These are phyloP conservation scores for Candida krabiensis DNA, from an alignment of 805 yeast genomes.

Conservation along the genomic window DNA sequence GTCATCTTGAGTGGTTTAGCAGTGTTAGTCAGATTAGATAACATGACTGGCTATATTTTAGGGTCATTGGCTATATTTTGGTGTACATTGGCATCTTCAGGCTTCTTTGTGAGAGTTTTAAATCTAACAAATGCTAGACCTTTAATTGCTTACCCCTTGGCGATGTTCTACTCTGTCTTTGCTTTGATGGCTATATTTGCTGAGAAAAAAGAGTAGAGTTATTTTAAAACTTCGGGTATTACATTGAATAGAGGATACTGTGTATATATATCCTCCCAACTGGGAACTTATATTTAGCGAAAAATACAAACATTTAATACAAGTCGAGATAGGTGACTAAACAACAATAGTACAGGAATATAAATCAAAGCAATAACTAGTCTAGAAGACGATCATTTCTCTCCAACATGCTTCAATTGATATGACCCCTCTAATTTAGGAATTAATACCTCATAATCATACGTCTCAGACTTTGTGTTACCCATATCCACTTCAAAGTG, in stretches of 20 bases:
- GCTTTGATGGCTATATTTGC: slow-evolving; percentile 91
- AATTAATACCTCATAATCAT: slow-evolving; percentile 66
- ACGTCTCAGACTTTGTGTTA: slow-evolving; percentile 50
- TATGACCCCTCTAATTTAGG: slow-evolving; percentile 42
- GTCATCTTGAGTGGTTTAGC: slow-evolving; percentile 75
- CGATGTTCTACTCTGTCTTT: slow-evolving; percentile 88
- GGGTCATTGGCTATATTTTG: slow-evolving; percentile 72
- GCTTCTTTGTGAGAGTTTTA: slow-evolving; percentile 84
- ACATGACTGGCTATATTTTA: slow-evolving; percentile 66
- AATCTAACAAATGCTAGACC: slow-evolving; percentile 83
- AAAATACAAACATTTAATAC: too few species aligned
- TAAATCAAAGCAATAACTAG: too few species aligned
- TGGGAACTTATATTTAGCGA: too few species aligned
- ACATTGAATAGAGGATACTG: slow-evolving; percentile 9
- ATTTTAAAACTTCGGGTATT: not conserved
- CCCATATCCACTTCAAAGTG: slow-evolving; percentile 67
- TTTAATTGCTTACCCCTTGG: slow-evolving; percentile 89
- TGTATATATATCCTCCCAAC: too few species aligned
- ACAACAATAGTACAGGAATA: not conserved
- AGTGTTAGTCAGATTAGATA: slow-evolving; percentile 67
- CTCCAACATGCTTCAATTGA: slow-evolving; percentile 11
- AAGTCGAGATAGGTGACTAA: too few species aligned
- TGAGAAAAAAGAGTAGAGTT: slow-evolving; percentile 27
- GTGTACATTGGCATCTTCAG: slow-evolving; percentile 94
- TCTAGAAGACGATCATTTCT: slow-evolving; percentile 3